Percentiles rank a stretch among this genome's conserved stretches.
These are phyloP conservation scores for Phytopythium sindhum DNA, from an alignment of 352 stramenopile genomes.

Conservation along the genomic window DNA sequence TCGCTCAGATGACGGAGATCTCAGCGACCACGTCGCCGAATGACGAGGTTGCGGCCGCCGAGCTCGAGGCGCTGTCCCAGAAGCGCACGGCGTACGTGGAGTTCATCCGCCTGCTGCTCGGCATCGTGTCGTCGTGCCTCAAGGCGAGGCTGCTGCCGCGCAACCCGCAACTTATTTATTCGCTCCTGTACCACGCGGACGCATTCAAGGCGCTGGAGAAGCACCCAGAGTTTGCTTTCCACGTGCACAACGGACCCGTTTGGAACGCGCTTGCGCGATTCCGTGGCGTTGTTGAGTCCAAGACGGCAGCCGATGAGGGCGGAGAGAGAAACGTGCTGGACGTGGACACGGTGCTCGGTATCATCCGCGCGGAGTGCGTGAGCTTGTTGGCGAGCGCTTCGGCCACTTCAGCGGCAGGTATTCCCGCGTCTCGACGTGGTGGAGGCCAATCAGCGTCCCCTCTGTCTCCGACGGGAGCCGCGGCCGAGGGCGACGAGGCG, in stretches of 20 bases:
- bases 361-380: constrained; percentile 72
- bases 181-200: constrained; percentile 62
- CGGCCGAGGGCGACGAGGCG: constrained; percentile 49
- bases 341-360: constrained; percentile 53
- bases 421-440: not conserved
- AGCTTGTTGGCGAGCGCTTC: constrained; percentile 51
- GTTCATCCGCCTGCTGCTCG: constrained; percentile 69
- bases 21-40: not conserved
- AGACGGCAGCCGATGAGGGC: constrained; percentile 35
- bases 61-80: constrained; percentile 46
- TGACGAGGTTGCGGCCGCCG: constrained; percentile 8
- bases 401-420: constrained; percentile 11
- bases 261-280: constrained; percentile 69
- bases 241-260: constrained; percentile 58
- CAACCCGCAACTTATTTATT: constrained; percentile 88
- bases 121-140: constrained; percentile 60
- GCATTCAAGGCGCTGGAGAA: constrained; percentile 52
- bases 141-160: constrained; percentile 59
- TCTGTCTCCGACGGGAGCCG: not conserved
- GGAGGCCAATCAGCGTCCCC: not conserved
- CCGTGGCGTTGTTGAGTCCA: constrained; percentile 53
- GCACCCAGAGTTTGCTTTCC: constrained; percentile 54
- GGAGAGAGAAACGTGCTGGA: constrained; percentile 45
- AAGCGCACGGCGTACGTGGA: constrained; percentile 70
- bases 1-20: constrained; percentile 38